phyloP scores from a whole-genome alignment of 345 rosid genomes.

The Eutrema japonicum region DNA sequence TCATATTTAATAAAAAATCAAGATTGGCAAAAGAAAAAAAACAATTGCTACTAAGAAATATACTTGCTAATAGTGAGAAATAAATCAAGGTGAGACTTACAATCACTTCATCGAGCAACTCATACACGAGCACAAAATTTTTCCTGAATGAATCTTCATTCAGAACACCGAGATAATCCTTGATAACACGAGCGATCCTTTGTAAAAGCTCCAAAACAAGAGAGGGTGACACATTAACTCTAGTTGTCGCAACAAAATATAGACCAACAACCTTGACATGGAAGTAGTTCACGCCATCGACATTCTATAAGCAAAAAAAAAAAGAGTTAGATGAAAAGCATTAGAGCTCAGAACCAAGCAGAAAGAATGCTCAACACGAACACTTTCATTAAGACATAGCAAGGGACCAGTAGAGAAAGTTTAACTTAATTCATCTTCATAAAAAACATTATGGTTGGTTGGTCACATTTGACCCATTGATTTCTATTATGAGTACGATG shows the following conservation, averaged over 20 bases:
- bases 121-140: conserved; percentile 94
- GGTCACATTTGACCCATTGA: background rate
- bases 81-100: conserved; percentile 54
- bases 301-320: conserved; percentile 53
- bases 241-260: conserved; percentile 91
- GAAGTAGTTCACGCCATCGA: conserved; percentile 97
- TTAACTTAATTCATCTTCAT: background rate
- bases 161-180: conserved; percentile 94
- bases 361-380: background rate
- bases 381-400: background rate
- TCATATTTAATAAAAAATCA: conserved; percentile 14
- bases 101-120: conserved; percentile 95
- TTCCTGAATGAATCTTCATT: conserved; percentile 94
- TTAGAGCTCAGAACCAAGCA: conserved; percentile 10
- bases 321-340: conserved; percentile 21
- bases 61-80: conserved; percentile 3
- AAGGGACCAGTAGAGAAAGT: conserved; percentile 3
- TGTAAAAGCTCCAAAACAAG: conserved; percentile 96
- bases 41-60: background rate
- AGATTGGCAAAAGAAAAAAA: background rate
- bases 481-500: conserved; percentile 40
- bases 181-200: conserved; percentile 95
- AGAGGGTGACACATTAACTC: conserved; percentile 90
- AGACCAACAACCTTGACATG: conserved; percentile 96
- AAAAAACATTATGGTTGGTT: background rate